Base-by-base conservation (phyloP, 257 asterid species). In the Solanum piurae region DNA sequence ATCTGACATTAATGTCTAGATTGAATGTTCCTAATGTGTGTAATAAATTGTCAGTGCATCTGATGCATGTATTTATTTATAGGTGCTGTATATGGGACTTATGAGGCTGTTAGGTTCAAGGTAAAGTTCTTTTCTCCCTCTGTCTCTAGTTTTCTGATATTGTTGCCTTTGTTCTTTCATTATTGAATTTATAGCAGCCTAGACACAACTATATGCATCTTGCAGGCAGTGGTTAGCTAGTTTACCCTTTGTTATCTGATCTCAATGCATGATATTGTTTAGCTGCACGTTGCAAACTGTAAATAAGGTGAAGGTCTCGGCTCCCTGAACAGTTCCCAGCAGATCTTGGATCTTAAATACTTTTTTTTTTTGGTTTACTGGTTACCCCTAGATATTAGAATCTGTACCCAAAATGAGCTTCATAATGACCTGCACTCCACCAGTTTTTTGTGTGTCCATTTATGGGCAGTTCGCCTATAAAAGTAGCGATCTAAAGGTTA, bases 71-170 rank as follows among this genome's bases (percentile, higher is more conserved):
- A 71, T 46, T 86, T 29, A 58, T 44, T 68, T 89, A 88, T 89
- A 91, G 93, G 93, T 77, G 93, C 89, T 75, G 90, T 91, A 37
- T 90, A 89, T 62, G 92, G 92, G 44, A 90, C 93, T 85, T 89
- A 88, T 23, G 92, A 91, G 85, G 92, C 92, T 75, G 33, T 91
- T 83, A 90, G 90, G 66, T 86, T 38, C 91, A 91, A 90, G 92
- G 93, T 91, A 83, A 49, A 72, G 44, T 69, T 84, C 8, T 80
- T 44, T 18, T 44, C 66, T 27, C 84, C 25, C 64, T 42, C 83
- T 7, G 21, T 25, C 84, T 42, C 37, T 79, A 46, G 23, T 27
- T 79, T 16, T 16, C 13, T 44, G 21, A 60, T 29, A 9, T 46
- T 80, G 25, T 14, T 46, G 68, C 18, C 40, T 16, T 80, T 80